Percentiles rank a stretch among this genome's conserved stretches.
phyloP scores from a whole-genome alignment of 176 grass and related monocot genomes.

The Cymbopogon citratus region DNA sequence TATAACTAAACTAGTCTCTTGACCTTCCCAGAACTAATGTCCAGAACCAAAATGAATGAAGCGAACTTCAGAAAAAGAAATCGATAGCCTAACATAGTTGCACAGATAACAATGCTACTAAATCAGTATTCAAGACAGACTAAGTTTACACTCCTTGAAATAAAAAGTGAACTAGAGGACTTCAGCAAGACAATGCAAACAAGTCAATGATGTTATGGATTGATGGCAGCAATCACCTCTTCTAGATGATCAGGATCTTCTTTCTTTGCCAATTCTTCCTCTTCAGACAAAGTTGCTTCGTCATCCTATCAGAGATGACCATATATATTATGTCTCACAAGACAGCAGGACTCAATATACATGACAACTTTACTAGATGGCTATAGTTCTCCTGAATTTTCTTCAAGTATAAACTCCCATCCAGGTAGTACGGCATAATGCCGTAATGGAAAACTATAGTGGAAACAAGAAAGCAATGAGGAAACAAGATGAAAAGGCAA shows the following conservation, averaged over 20 bases:
- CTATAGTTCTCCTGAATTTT: constrained; percentile 1
- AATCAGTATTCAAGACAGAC: background rate
- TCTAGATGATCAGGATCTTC: constrained; percentile 51
- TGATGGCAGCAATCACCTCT: constrained; percentile 47
- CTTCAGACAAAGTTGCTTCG: constrained; percentile 89
- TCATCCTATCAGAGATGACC: constrained; percentile 65
- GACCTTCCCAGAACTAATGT: background rate
- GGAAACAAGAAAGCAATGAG: constrained; percentile 2
- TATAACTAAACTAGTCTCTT: background rate
- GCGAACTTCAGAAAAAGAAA: background rate
- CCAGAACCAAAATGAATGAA: background rate
- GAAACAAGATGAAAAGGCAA: constrained; percentile 1
- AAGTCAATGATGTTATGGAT: constrained; percentile 6
- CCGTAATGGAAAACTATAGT: no score
- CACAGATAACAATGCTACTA: background rate
- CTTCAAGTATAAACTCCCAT: constrained; percentile 14
- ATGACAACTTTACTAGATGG: constrained; percentile 1
- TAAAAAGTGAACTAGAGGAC: constrained; percentile 10
- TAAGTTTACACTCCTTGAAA: background rate
- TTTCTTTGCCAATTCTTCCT: constrained; percentile 90
- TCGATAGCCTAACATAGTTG: background rate
- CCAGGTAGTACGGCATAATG: constrained; percentile 4
- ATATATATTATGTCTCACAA: background rate
- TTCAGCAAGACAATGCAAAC: constrained; percentile 3
- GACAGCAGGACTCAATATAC: background rate